Conservation (phyloP, 23 red algal species). For the Gracilaria vermiculophylla region DNA sequence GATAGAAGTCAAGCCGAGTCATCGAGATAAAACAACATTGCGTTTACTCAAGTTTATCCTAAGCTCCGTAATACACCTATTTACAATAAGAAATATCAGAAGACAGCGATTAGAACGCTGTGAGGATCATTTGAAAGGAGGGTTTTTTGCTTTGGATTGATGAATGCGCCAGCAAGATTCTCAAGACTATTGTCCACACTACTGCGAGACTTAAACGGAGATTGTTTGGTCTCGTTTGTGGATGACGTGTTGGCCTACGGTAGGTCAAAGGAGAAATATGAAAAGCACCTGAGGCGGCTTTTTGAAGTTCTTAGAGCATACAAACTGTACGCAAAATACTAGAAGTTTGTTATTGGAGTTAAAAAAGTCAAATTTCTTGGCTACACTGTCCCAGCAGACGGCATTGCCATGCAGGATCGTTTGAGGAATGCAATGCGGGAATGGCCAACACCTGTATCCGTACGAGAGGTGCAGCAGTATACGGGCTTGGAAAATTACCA, state of each 20-base stretch:
- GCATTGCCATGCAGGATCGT: neutral
- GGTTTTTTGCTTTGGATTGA: conserved; percentile 15
- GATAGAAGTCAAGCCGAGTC: too few relatives aligned
- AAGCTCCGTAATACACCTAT: too few relatives aligned
- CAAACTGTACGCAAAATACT: neutral
- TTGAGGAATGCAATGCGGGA: neutral
- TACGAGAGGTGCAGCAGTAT: neutral
- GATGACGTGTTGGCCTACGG: neutral
- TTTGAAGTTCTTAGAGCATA: neutral
- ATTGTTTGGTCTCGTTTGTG: conserved; percentile 16
- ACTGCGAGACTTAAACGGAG: neutral
- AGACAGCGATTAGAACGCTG: neutral
- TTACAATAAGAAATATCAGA: too few relatives aligned
- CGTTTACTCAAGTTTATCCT: too few relatives aligned
- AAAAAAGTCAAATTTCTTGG: neutral
- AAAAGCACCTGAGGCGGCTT: neutral
- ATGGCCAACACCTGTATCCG: neutral
- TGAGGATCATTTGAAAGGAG: conserved; percentile 10
- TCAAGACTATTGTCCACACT: conserved; percentile 5
- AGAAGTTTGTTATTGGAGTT: neutral
- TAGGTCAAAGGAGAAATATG: neutral
- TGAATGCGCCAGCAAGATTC: neutral
- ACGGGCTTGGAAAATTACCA: conserved; percentile 16
- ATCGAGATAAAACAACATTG: too few relatives aligned
- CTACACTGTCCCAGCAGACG: neutral